Base-by-base conservation (phyloP, 2,329 filamentous ascomycete species). In the Hypoxylon sp. region DNA sequence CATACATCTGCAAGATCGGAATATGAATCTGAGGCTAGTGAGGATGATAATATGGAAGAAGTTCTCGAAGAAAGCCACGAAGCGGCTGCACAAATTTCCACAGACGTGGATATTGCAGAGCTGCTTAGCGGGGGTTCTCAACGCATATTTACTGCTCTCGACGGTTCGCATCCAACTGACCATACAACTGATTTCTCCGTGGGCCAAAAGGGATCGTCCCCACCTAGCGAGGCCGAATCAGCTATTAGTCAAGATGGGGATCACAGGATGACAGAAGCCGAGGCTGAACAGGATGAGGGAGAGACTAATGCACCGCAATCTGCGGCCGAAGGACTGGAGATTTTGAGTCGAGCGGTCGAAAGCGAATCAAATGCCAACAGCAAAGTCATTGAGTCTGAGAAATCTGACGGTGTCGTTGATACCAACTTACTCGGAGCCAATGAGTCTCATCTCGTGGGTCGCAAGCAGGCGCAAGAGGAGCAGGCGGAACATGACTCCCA, bases 281-380 rank as follows among this genome's bases (percentile, higher is more conserved):
- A 65, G 11, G 54, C 40, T 16, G 63, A 68, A 20, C 28, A 44
- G 51, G 57, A 40, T 20, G 28, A 46, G 51, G 57, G 32, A 20
- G 42, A 53, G 12, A 24, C 20, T 7, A 26, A 36, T 14, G 30
- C 26, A 14, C 65, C 70, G 9, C 49, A 70, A 14, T 72, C 72
- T 12, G 73, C 72, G 20, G 72, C 71, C 38, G 72, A 75, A 16
- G 74, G 74, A 6, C 73, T 75, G n/a, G 74, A 75, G 46, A 69
- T 73, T 14, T 59, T 75, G 12, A 74, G 71, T 38, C 72, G 62
- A 42, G 59, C 24, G 11, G 55, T 74, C 22, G 70, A 75, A 36
- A 54, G 54, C 20, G 70, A 74, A 58, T 67, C 69, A 4, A 65
- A 56, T 20, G 55, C 55, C 28, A 46, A 57, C 20, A 50, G 38